These are phyloP conservation scores for Phyllosticta capitalensis DNA, from an alignment of 2,329 filamentous ascomycete species.

Conservation along the genomic window DNA sequence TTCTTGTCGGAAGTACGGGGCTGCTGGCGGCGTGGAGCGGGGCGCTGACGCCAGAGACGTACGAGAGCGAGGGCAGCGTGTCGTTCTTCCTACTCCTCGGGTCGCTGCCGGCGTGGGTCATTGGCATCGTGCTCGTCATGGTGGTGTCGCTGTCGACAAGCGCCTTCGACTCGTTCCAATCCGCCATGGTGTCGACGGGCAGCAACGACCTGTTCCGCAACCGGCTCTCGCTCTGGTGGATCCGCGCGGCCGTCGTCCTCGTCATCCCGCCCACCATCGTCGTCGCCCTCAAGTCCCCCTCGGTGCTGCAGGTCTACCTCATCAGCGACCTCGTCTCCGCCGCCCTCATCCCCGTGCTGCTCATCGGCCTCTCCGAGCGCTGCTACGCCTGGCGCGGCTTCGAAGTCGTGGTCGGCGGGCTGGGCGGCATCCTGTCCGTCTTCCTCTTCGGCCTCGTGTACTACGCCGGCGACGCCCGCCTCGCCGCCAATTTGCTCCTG, in stretches of 20 bases:
- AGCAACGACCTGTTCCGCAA: constrained; percentile 83
- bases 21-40: constrained; percentile 66
- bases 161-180: constrained; percentile 72
- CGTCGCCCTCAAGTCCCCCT: constrained; percentile 63
- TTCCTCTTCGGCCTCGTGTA: constrained; percentile 74
- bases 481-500: constrained; percentile 59
- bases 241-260: constrained; percentile 59
- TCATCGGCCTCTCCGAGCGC: constrained; percentile 59
- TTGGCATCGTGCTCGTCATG: constrained; percentile 75
- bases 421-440: constrained; percentile 69
- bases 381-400: constrained; percentile 69
- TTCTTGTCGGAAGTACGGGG: constrained; percentile 62
- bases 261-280: constrained; percentile 67
- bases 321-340: constrained; percentile 74
- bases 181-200: constrained; percentile 74
- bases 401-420: constrained; percentile 67
- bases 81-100: constrained; percentile 68
- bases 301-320: constrained; percentile 71
- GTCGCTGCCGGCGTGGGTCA: constrained; percentile 67
- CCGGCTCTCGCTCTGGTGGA: constrained; percentile 63
- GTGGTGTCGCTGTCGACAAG: constrained; percentile 66
- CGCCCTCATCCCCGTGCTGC: constrained; percentile 62
- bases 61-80: constrained; percentile 56
- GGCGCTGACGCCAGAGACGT: constrained; percentile 33
- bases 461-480: constrained; percentile 56